These are phyloP conservation scores for Jatropha podagrica DNA, from an alignment of 441 rosid genomes.

Conservation along the genomic window DNA sequence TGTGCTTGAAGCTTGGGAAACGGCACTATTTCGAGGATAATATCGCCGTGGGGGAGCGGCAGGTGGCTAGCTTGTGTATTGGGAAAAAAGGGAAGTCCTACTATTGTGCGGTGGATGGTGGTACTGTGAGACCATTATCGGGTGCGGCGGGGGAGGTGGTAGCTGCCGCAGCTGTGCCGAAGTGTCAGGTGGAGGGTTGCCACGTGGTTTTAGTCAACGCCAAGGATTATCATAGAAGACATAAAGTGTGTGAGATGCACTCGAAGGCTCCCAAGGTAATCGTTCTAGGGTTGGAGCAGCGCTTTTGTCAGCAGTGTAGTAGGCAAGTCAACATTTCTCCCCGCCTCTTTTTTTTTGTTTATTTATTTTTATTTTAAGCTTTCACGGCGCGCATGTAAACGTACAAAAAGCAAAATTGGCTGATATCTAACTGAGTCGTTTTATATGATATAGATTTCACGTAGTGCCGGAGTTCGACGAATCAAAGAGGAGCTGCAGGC, in stretches of 20 bases:
- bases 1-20: constrained; percentile 58
- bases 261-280: constrained; percentile 68
- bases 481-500: constrained; percentile 61
- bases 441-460: constrained; percentile 43
- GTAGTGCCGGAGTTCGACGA: constrained; percentile 60
- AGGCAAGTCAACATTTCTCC: constrained; percentile 35
- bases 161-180: constrained; percentile 35
- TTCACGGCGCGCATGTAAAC: too few species aligned
- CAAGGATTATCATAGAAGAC: constrained; percentile 75
- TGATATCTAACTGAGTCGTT: too few species aligned
- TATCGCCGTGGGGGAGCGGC: constrained; percentile 7
- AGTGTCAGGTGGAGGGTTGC: constrained; percentile 86
- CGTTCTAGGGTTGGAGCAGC: constrained; percentile 66
- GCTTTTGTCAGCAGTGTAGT: constrained; percentile 95
- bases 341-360: background rate
- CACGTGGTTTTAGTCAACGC: constrained; percentile 52
- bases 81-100: constrained; percentile 42
- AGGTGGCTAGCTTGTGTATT: constrained; percentile 19
- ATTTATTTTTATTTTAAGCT: background rate
- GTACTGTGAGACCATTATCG: constrained; percentile 23
- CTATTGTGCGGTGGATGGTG: constrained; percentile 10
- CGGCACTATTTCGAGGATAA: constrained; percentile 52
- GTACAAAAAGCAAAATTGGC: too few species aligned
- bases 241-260: constrained; percentile 76
- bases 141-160: constrained; percentile 11